Conservation (phyloP, 305 asterid species). For the Ilex paraguariensis region DNA sequence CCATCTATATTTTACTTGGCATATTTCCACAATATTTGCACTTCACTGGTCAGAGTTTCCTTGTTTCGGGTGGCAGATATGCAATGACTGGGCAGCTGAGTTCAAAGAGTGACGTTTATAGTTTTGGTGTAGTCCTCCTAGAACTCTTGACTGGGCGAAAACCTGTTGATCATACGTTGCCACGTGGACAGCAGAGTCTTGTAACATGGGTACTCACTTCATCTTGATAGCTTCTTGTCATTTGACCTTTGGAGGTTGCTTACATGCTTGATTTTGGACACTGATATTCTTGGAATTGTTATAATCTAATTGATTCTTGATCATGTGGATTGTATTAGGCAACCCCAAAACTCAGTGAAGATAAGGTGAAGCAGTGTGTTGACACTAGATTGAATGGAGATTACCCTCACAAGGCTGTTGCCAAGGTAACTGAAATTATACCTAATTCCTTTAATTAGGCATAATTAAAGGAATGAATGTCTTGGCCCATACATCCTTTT, state of each 20-base stretch:
- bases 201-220: slow-evolving; percentile 60
- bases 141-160: slow-evolving; percentile 79
- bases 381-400: slow-evolving; percentile 63
- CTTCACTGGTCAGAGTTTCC: not conserved
- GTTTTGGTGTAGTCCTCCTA: slow-evolving; percentile 76
- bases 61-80: slow-evolving; percentile 32
- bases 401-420: slow-evolving; percentile 71
- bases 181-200: slow-evolving; percentile 78
- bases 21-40: not conserved
- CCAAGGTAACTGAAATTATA: slow-evolving; percentile 40
- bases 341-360: slow-evolving; percentile 75
- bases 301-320: slow-evolving; percentile 1
- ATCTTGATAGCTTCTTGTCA: slow-evolving; percentile 5
- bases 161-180: slow-evolving; percentile 82
- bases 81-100: slow-evolving; percentile 83
- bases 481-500: not conserved
- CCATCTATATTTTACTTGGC: not conserved
- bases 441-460: not conserved
- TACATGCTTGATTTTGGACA: not conserved
- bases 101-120: slow-evolving; percentile 72
- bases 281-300: slow-evolving; percentile 4
- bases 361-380: slow-evolving; percentile 74
- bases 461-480: not conserved
- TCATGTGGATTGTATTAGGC: slow-evolving; percentile 38
- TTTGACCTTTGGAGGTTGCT: not conserved